Base-by-base conservation (phyloP, 768 basidiomycete species). In the Naganishia vishniacii region DNA sequence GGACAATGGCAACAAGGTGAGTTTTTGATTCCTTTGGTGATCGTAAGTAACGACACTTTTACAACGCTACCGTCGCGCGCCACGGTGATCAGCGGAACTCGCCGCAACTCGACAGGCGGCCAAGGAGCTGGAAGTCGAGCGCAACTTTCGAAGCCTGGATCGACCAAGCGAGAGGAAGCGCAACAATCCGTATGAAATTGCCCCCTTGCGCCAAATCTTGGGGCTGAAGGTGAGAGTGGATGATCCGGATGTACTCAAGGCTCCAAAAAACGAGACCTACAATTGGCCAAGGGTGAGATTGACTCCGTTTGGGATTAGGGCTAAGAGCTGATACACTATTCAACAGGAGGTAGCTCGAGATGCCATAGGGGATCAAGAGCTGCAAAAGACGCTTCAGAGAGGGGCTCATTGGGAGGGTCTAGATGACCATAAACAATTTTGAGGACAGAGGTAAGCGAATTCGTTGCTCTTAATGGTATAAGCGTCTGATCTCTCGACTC, bases 221-320 rank as follows among this genome's bases (percentile, higher is more conserved):
- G 46, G 46, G n/a, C 5, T 48, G 20, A 12, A 48, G 20, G 20
- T 26, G 20, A 4, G 4, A 48, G 20, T 23, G 12, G 46, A 25
- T 23, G 46, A 48, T 48, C 46, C 46, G 12, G 46, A 48, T 48
- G 20, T 23, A 13, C 46, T 48, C n/a, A 48, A 48, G 26, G 46
- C n/a, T 16, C 26, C 26, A 2, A 48, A 48, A 25, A 48, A 48
- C 46, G 46, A 48, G 46, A 26, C 46, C n/a, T 48, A 48, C 26
- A 48, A 48, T 23, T 48, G 13, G 12, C 46, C 26, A 23, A 20
- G 46, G 46, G 46, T 48, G 5, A n/a, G 46, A 37, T 15, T 37
- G 34, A 7, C 15, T 37, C 34, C 34, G 34, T 37, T 15, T 37
- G 8, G 8, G 7, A 37, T 37, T 15, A 7, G 34, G 34, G 34